These are phyloP conservation scores for Acer saccharum DNA, from an alignment of 345 rosid genomes.

Conservation along the genomic window DNA sequence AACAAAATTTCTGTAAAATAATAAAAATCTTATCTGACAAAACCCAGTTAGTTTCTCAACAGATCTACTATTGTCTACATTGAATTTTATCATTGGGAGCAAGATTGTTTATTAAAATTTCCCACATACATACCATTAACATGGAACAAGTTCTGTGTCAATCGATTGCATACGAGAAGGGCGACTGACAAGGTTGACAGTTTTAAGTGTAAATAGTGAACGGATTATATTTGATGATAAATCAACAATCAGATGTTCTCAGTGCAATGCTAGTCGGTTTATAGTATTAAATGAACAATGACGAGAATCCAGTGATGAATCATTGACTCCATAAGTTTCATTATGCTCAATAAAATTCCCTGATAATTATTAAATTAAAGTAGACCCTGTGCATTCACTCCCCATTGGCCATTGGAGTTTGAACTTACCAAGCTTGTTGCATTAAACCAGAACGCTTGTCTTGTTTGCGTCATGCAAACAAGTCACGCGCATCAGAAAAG, in stretches of 20 bases:
- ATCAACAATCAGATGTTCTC: neutral
- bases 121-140: neutral
- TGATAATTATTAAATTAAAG: neutral
- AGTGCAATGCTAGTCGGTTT: neutral
- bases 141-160: neutral
- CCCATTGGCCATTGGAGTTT: neutral
- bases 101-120: neutral
- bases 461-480: neutral
- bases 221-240: neutral
- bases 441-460: neutral
- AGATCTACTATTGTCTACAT: neutral
- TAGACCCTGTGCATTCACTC: neutral
- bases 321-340: neutral
- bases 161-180: too few species aligned
- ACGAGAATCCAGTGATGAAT: neutral
- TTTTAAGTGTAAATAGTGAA: neutral
- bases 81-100: neutral
- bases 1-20: neutral
- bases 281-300: neutral
- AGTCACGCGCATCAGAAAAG: neutral
- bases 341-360: neutral
- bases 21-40: neutral
- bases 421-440: neutral
- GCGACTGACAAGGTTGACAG: neutral
- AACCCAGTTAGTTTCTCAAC: neutral